Conservation (phyloP, 2,329 filamentous ascomycete species). For the Sporothrix inflata region DNA sequence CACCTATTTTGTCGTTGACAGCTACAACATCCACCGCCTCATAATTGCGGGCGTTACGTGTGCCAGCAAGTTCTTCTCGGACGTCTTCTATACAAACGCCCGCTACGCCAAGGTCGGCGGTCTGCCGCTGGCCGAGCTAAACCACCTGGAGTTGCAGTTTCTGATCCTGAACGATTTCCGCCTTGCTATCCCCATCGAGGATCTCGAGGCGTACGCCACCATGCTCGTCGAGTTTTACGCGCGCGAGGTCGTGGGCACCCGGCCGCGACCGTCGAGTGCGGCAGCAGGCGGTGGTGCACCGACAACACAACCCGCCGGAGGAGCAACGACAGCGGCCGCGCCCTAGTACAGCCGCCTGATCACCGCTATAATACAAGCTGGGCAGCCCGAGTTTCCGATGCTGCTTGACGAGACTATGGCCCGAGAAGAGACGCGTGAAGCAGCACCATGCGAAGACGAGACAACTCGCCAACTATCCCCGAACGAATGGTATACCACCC, state of each 20-base stretch:
- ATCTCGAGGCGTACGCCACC: slow-evolving; percentile 94
- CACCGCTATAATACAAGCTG: neutral
- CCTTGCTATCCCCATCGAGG: slow-evolving; percentile 88
- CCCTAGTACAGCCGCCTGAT: neutral
- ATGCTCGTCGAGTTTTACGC: slow-evolving; percentile 99
- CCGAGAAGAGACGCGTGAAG: neutral
- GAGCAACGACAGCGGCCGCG: neutral
- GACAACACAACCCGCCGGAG: neutral
- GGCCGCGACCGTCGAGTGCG: slow-evolving; percentile 31
- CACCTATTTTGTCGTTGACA: slow-evolving; percentile 89
- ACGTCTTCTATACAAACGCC: slow-evolving; percentile 99
- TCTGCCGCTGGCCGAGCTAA: slow-evolving; percentile 86
- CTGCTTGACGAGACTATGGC: neutral
- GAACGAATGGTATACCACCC: neutral
- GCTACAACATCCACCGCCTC: slow-evolving; percentile 96
- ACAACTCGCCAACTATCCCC: neutral
- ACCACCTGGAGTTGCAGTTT: slow-evolving; percentile 95
- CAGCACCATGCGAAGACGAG: neutral
- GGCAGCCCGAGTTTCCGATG: neutral
- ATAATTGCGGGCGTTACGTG: slow-evolving; percentile 98
- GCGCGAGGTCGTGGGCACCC: slow-evolving; percentile 72
- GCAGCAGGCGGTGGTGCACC: neutral
- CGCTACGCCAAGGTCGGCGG: slow-evolving; percentile 99
- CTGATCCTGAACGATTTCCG: slow-evolving; percentile 94
- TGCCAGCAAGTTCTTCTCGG: slow-evolving; percentile 98